Base-by-base conservation (phyloP, 2,329 filamentous ascomycete genomes). In the Diaporthe vexans region DNA sequence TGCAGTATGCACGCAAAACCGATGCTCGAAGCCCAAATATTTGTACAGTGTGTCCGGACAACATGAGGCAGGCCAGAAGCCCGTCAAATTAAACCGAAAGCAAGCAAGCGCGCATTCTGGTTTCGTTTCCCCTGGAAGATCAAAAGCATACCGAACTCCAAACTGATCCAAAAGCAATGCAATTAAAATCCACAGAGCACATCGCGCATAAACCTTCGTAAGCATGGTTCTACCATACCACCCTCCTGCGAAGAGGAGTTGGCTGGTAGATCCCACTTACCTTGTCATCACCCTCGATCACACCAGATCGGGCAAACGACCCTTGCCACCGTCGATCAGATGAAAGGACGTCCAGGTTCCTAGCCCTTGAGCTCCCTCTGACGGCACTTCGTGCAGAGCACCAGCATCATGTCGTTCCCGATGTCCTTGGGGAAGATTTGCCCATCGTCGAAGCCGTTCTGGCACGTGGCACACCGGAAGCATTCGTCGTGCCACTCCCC, bases 401-500 rank as follows among this genome's bases (percentile, higher is more conserved):
- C 88, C 61, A 89, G 83, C 75, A 85, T 86, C 68, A 84, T 81
- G 4, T 86, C 86, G n/a, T 84, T 85, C 0, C 80, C 77, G 29
- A 87, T 86, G 70, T 89, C 85, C 76, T 89, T 88, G 54, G 90
- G 90, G 80, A 92, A 93, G 77, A 93, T 89, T 80, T 92, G 90
- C 0, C 91, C 91, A 77, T 93, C 91, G 48, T 90, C 88, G 77
- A 93, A 93, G 0, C 88, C 87, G 48, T 88, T 89, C 15, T 86
- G 83, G 78, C 91, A 93, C 21, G 86, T 85, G 21, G 87, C 89
- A 81, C 97, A 99, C 73, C 92, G 91, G 85, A 99, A 99, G 83
- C 97, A 99, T 75, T 91, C 88, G 72, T 94, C 92, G 84, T 99
- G 97, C 95, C 97, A 99, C 85, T 98, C 96, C 17, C 91, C 92